Evolutionary conservation across 257 asterid species (phyloP), one percentile per base, ranked within the genome.

Genomic region (Nemophila menziesii): DNA sequence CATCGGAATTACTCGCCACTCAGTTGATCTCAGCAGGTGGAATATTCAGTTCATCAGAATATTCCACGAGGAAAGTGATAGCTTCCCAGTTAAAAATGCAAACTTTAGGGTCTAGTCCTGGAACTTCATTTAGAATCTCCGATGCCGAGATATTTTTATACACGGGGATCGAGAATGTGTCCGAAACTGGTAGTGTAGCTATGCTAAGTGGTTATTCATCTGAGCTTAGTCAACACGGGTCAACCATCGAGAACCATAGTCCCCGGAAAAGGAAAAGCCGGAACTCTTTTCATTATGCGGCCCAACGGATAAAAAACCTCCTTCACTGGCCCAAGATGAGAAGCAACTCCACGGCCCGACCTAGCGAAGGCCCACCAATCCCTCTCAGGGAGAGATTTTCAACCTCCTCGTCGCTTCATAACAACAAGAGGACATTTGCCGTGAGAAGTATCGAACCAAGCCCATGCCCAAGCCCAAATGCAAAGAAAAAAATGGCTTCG

Each of bases 11-110:
- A 5, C 66, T 84, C 5, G 66, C 79, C 33, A 64, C 73, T 11
- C 94, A 72, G 40, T 55, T 90, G 64, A 74, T 90, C 5, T 84
- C 92, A 0, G 94, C 84, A 0, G 96, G 94, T 1, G 95, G 96
- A 22, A 76, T 85, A 27, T 72, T 79, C 49, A 74, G 72, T 47
- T 57, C 80, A 11, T 79, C 67, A 40, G 86, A 87, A 56, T 68
- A 72, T 38, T 70, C 94, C 0, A 73, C 98, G 2, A 72, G 93
- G 54, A 70, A 56, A 52, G 76, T 64, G 2, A 66, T 90, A 12
- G 94, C 96, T 0, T 80, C 94, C 12, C 93, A 84, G 37, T 52
- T 84, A 10, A 80, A 58, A 67, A 69, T 72, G 71, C 94, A 71
- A 20, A 77, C 90, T 17, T 49, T 71, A 13, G 93, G 96, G 8